Base-by-base conservation (phyloP, 129 eudicot genomes). In the Tanacetum coccineum region DNA sequence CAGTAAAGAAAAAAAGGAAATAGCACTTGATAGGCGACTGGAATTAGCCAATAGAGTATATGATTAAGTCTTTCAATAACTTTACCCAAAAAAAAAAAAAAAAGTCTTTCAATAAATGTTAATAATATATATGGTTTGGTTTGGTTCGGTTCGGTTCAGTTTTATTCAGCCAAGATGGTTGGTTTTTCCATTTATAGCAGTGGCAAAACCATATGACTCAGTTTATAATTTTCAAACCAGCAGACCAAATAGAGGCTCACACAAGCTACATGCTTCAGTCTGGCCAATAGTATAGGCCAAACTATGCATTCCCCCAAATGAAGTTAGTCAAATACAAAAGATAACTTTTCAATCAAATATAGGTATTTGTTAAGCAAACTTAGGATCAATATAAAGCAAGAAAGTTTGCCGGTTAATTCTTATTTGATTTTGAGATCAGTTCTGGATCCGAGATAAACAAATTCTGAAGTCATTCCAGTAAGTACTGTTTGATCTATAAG, bases 271-370 rank as follows among this genome's bases (percentile, higher is more conserved):
- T 2, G 15, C 44, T 26, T 48, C 59, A n/a, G 30, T 15, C 11
- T 26, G 5, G 51, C 19, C 7, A 15, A 66, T 66, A 32, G 51
- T 4, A 22, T 50, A 30, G 60, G 39, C 51, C 50, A 53, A 53
- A 54, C 59, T 68, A 68, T 19, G 39, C 4, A 68, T 3, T 1
- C 49, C 39, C 32, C 52, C 42, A 13, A 49, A 52, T 67, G 18
- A 46, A 52, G 19, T 48, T 10, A 10, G 20, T 67, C 69, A 13
- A 44, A 46, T 64, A 64, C 71, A 67, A 14, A 50, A n/a, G 70
- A 9, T 63, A 9, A 9, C 9, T 51, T 25, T 51, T 51, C 56
- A 51, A 15, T 51, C 19, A 9, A 51, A 5, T 14, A 14, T 51
- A 8, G n/a, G 30, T 55, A 20, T 26, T 55, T 19, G 0, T n/a